Base-by-base conservation (phyloP, 805 yeast genomes). In the Ogataea salicorniae region DNA sequence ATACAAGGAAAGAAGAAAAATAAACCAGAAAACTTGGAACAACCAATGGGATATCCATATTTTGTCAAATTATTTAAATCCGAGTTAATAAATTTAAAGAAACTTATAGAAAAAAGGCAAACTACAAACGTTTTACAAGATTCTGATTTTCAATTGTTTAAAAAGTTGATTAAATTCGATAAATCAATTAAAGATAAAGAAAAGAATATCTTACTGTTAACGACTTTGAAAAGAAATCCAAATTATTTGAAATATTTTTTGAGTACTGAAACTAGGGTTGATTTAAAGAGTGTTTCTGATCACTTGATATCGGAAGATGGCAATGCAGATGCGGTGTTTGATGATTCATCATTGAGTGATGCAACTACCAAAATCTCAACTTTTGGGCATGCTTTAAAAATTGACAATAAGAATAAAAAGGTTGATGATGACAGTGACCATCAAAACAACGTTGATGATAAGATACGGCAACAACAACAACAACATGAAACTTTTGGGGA, bases 151-250 rank as follows among this genome's bases (percentile, higher is more conserved):
- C 29, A 37, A 22, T 17, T 37, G 39, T 58, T 56, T 43, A 55
- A 48, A 34, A 50, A 39, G 34, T 29, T 51, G 16, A 26, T 39
- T 23, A 48, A 49, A 34, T 56, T 43, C 39, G 50, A 47, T 17
- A 45, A 42, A 36, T 15, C 29, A 9, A 23, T 43, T 6, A 14
- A 37, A 6, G 37, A 50, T 33, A 52, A 48, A 41, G 52, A 50
- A 36, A 46, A 41, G 29, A 34, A 48, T 38, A 46, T 47, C n/a
- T 41, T 55, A 22, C 52, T 57, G 38, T 38, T 55, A 14, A 52
- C 60, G 5, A 51, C 59, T 13, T 33, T 63, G 45, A 57, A 54
- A 37, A 49, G 65, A 34, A 61, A 62, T 41, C 53, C 55, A 41
- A 41, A 46, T 3, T 55, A 51, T 29, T 46, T 55, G 26, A 37